These are phyloP conservation scores for Globisporangium nodosum DNA, from an alignment of 352 stramenopile species.

Conservation along the genomic window DNA sequence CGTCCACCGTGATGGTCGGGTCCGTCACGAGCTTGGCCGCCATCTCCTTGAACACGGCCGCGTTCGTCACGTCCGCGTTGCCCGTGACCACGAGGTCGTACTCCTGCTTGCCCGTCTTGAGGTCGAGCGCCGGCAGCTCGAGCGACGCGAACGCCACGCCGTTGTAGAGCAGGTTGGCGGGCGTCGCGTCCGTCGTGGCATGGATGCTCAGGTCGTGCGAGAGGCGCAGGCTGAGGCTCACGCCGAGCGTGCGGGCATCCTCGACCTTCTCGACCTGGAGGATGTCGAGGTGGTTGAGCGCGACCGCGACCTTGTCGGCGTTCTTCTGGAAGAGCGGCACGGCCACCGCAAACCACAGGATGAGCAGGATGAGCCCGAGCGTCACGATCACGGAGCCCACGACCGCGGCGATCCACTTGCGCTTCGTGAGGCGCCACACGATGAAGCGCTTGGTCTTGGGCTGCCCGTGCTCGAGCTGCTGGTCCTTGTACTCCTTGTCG, in stretches of 20 bases:
- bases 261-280: constrained; percentile 28
- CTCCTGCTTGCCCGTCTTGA: constrained; percentile 35
- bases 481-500: constrained; percentile 31
- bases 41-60: constrained; percentile 38
- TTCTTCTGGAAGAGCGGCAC: constrained; percentile 56
- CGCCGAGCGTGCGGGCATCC: constrained; percentile 15
- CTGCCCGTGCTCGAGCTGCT: not conserved
- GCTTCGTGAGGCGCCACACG: constrained; percentile 47
- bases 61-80: constrained; percentile 28
- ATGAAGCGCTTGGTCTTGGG: constrained; percentile 28
- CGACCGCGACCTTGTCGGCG: constrained; percentile 45
- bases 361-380: constrained; percentile 42
- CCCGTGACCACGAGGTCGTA: constrained; percentile 51
- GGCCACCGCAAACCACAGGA: constrained; percentile 60
- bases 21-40: constrained; percentile 31
- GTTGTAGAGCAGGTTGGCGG: constrained; percentile 34
- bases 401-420: constrained; percentile 42
- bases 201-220: constrained; percentile 36
- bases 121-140: constrained; percentile 43
- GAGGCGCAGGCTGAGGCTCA: constrained; percentile 52
- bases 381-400: constrained; percentile 29
- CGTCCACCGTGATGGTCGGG: constrained; percentile 29
- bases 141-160: constrained; percentile 38
- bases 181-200: constrained; percentile 47
- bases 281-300: constrained; percentile 67